Evolutionary conservation across 805 yeast genomes (phyloP), one percentile per base, ranked within the genome.

Genomic region (Kurtzmaniella cleridarum): DNA sequence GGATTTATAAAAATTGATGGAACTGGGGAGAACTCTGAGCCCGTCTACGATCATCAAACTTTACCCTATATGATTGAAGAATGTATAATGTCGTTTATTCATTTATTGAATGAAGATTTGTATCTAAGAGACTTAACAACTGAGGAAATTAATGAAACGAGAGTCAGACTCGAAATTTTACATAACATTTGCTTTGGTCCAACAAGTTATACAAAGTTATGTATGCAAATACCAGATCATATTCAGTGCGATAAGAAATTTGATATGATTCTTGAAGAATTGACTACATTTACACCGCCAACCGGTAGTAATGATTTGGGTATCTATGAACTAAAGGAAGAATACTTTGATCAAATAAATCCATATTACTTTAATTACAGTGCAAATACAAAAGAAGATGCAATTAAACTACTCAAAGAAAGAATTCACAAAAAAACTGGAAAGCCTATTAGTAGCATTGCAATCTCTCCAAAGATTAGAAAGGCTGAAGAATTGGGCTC

Each of bases 351-450:
- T 12, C 51, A 58, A 28, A 48, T 68, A 4, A 67, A 71, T 42
- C 95, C 97, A 0, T 90, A 78, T 52, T 91, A 82, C 54, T 71
- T 85, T 42, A 89, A 88, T 49, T 84, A 83, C 49, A 68, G 84
- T 0, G 64, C 91, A 0, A 88, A 88, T 48, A 80, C 79, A 38
- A 75, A 91, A 39, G 96, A 88, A 40, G 96, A 88, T 43, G 91
- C 95, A 5, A 82, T 84, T 40, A 73, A 71, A 33, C 61, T 78
- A 3, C 61, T 85, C 24, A 79, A 81, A 48, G 75, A 73, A 27
- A 55, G 73, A 20, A 57, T 73, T 30, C 69, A 75, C 8, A 62
- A 68, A 40, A 52, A 61, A 18, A 59, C 61, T 1, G 58, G 66
- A 0, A 53, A 65, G 3, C 62, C 69, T 1, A 44, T 62, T 15